These are phyloP conservation scores for Cardiospermum halicacabum DNA, from an alignment of 345 rosid species.

Conservation along the genomic window DNA sequence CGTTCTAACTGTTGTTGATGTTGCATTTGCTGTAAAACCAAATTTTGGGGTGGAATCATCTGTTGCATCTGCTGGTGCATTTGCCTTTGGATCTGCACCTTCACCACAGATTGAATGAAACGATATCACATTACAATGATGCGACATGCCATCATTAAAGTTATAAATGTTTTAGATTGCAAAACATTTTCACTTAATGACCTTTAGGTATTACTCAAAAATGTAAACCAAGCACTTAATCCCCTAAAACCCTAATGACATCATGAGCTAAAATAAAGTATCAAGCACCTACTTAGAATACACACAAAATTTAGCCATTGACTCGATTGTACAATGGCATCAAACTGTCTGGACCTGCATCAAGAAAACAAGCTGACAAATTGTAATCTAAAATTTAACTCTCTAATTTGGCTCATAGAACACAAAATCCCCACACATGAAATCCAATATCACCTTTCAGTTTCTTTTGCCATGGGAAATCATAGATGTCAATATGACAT, in stretches of 20 bases:
- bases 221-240: not conserved
- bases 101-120: constrained; percentile 15
- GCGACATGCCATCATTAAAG: not conserved
- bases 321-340: too few relatives aligned
- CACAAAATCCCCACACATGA: not conserved
- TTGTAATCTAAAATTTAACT: not conserved
- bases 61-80: constrained; percentile 78
- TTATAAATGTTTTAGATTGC: not conserved
- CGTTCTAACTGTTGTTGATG: constrained; percentile 55
- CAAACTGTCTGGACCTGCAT: not conserved
- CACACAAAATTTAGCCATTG: not conserved
- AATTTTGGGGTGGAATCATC: constrained; percentile 48
- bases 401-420: not conserved
- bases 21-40: constrained; percentile 42
- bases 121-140: not conserved
- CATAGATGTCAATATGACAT: not conserved
- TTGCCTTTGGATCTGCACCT: constrained; percentile 61
- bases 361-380: not conserved
- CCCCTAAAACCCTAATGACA: not conserved
- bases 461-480: not conserved
- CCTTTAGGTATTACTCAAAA: not conserved
- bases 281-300: not conserved
- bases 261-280: not conserved
- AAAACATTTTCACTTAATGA: too few relatives aligned
- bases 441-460: not conserved